A percentile compares a stretch with the other conserved stretches of the same genome.
Conservation (phyloP, 257 asterid species). For the Solanum virginianum region DNA sequence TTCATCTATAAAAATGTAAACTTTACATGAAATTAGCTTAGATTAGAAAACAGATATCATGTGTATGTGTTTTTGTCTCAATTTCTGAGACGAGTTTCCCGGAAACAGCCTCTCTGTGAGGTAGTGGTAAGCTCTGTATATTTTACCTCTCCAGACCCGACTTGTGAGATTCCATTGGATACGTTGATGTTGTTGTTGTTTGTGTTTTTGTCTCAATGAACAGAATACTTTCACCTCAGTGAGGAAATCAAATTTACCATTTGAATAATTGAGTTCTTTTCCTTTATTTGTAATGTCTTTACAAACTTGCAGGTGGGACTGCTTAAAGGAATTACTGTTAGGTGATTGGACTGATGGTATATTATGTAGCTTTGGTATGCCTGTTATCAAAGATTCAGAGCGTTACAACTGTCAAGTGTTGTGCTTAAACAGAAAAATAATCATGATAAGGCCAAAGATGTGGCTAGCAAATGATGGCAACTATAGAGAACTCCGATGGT, state of each 20-base stretch:
- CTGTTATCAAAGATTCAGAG: conserved; percentile 74
- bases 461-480: conserved; percentile 94
- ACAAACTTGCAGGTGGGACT: conserved; percentile 66
- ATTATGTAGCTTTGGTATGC: conserved; percentile 90
- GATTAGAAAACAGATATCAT: neutral
- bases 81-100: neutral
- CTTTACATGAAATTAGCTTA: neutral
- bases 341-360: conserved; percentile 90
- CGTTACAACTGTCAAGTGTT: conserved; percentile 86
- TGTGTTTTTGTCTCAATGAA: neutral
- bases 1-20: neutral
- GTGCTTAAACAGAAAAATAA: conserved; percentile 67
- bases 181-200: neutral
- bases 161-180: too few species aligned
- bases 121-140: too few species aligned
- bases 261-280: neutral
- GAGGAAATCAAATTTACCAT: neutral
- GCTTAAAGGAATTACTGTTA: conserved; percentile 60
- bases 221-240: neutral
- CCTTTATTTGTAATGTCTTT: neutral
- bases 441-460: conserved; percentile 92
- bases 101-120: too few species aligned
- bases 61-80: neutral
- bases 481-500: conserved; percentile 88
- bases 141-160: too few species aligned